Evolutionary conservation across 2,329 filamentous ascomycete genomes (phyloP), one percentile per base, ranked within the genome.

Genomic region (Huntiella abstrusa): DNA sequence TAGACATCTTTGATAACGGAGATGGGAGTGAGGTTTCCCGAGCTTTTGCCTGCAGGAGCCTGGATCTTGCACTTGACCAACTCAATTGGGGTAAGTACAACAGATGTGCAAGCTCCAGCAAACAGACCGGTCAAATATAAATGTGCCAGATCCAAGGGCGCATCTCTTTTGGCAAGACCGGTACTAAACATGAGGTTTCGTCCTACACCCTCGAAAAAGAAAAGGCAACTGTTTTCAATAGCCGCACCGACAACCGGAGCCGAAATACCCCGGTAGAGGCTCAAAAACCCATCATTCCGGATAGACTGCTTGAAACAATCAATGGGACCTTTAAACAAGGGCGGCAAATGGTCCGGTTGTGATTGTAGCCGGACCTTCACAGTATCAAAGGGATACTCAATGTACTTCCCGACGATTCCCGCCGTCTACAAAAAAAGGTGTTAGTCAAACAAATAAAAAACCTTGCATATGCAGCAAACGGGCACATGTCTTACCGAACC

Each of bases 41-140:
- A 57, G 19, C 22, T 10, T 4, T 32, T 35, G 4, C 33, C 35
- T 8, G 32, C 22, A 7, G 71, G 84, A 1, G 88, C 87, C 61
- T 98, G 91, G 65, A 98, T 93, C 63, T 91, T 92, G 72, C 91
- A 98, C 64, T 98, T 98, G 59, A 98, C 83, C 45, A 98, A 74
- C 64, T 98, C 91, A 53, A 98, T 85, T 0, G 91, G 91, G 0
- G 91, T 98, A 51, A 98, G 74, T 32, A 94, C 76, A 41, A 95
- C 70, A 0, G 85, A 94, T 0, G 91, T 93, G 56, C 94, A 82
- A 35, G 83, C 81, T 33, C 91, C 91, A 1, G 87, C 81, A 49
- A 84, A 80, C 42, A 83, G 88, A 41, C 91, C 91, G 13, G 85
- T 92, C 44, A 77, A 64, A 59, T 84, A 74, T 12, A 96, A 69